Evolutionary conservation across 2,329 filamentous ascomycete genomes (phyloP).

Genomic region (Arthrobotrys megalospora): DNA sequence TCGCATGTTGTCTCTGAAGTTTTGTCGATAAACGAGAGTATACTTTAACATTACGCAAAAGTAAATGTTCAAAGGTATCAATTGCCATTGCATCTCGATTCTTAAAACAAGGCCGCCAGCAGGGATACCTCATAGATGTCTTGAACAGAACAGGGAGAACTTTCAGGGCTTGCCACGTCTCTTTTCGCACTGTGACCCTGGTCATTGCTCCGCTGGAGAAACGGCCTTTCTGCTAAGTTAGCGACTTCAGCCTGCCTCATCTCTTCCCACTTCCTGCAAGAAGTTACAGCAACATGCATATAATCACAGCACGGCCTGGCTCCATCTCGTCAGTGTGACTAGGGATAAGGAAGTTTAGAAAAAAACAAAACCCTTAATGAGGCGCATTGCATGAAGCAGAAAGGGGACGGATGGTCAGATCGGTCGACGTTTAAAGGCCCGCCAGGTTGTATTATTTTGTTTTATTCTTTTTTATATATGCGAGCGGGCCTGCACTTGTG

Average conservation of each 20-base stretch:
- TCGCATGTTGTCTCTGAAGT: neutral
- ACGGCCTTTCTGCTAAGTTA: conserved; percentile 41
- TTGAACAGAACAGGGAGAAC: conserved; percentile 18
- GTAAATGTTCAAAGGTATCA: conserved; percentile 23
- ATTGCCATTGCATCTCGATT: conserved; percentile 40
- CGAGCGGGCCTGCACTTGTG: conserved; percentile 61
- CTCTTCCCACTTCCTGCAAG: conserved; percentile 61
- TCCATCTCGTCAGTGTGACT: conserved; percentile 59
- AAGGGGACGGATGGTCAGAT: conserved; percentile 42
- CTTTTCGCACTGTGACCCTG: conserved; percentile 38
- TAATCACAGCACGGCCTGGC: conserved; percentile 61
- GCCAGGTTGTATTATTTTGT: conserved; percentile 28
- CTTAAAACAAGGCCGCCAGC: conserved; percentile 29
- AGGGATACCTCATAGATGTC: conserved; percentile 13
- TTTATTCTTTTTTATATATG: conserved; percentile 61
- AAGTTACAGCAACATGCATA: conserved; percentile 59
- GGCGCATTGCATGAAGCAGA: conserved; percentile 61
- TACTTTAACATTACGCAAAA: conserved; percentile 47
- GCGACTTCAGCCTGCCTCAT: conserved; percentile 60
- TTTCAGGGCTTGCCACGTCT: conserved; percentile 57
- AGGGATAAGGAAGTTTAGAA: conserved; percentile 36
- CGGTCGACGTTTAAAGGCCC: conserved; percentile 24
- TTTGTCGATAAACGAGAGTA: conserved; percentile 50
- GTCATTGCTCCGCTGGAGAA: conserved; percentile 32
- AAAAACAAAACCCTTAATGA: conserved; percentile 45